These are phyloP conservation scores for Clarireedia monteithiana DNA, from an alignment of 2,329 filamentous ascomycete genomes.

Conservation along the genomic window DNA sequence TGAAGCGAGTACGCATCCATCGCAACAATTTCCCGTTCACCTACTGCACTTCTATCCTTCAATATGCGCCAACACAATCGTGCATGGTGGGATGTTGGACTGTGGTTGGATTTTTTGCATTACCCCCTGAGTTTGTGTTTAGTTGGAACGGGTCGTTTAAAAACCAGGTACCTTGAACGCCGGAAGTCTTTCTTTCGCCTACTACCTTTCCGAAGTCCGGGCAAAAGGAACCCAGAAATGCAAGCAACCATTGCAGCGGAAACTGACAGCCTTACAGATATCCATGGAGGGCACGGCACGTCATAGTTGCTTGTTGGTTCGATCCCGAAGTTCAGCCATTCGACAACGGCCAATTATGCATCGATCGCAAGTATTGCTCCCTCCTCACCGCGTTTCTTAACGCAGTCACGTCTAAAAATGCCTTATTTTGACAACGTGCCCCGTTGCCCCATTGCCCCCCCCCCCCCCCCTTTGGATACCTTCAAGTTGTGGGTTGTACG, in stretches of 20 bases:
- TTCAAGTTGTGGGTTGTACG: background rate
- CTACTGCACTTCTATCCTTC: background rate
- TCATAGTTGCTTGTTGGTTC: background rate
- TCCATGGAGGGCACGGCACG: slow-evolving; percentile 3
- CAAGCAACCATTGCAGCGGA: slow-evolving; percentile 13
- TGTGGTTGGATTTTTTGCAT: background rate
- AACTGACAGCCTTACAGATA: slow-evolving; percentile 14
- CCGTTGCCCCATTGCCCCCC: background rate
- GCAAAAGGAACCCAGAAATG: slow-evolving; percentile 1
- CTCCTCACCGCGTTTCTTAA: slow-evolving; percentile 7
- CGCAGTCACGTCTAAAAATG: slow-evolving; percentile 2
- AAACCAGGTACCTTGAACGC: background rate
- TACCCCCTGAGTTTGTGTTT: background rate
- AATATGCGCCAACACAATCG: background rate
- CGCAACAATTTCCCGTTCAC: background rate
- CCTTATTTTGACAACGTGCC: background rate
- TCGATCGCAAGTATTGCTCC: background rate
- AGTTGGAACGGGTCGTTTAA: background rate
- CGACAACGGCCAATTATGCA: background rate
- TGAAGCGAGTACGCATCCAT: background rate
- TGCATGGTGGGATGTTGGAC: background rate
- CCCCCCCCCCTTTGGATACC: too few species aligned
- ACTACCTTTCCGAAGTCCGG: slow-evolving; percentile 6
- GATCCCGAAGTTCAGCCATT: background rate
- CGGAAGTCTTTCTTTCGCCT: background rate